Percentiles rank a stretch among this genome's conserved stretches.
These are phyloP conservation scores for Malassezia obtusa DNA, from an alignment of 1,284 basidiomycete genomes.

Conservation along the genomic window DNA sequence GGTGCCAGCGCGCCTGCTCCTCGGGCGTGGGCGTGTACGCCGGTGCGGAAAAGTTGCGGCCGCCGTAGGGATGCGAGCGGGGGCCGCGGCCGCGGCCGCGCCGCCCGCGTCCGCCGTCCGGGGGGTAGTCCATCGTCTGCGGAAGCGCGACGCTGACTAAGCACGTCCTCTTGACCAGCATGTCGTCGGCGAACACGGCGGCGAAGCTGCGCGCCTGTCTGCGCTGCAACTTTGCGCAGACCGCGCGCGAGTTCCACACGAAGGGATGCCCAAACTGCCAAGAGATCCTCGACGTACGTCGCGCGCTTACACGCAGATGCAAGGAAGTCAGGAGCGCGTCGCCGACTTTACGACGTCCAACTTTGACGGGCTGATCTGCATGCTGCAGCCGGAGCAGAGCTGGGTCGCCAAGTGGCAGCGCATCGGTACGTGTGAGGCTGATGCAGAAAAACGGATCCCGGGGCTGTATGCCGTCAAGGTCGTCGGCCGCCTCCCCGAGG, in stretches of 20 bases:
- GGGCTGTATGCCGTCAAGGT: constrained; percentile 47
- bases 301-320: constrained; percentile 59
- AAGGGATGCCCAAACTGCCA: constrained; percentile 94
- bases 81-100: constrained; percentile 2
- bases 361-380: constrained; percentile 84
- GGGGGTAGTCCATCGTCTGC: not conserved
- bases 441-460: constrained; percentile 41
- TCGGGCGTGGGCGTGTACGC: constrained; percentile 1
- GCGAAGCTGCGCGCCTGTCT: constrained; percentile 73
- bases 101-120: constrained; percentile 3
- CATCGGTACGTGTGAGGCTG: constrained; percentile 22
- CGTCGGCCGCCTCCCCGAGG: constrained; percentile 34
- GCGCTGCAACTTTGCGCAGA: constrained; percentile 79
- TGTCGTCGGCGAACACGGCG: constrained; percentile 25
- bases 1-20: constrained; percentile 19
- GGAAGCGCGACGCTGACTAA: not conserved
- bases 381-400: constrained; percentile 75
- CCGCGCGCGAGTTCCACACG: constrained; percentile 70
- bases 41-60: constrained; percentile 4
- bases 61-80: constrained; percentile 2
- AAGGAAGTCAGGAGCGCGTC: constrained; percentile 72
- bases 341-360: constrained; percentile 80
- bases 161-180: constrained; percentile 4
- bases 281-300: constrained; percentile 72
- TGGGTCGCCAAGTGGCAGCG: constrained; percentile 65